Evolutionary conservation across 148 eudicot genomes (phyloP).

Genomic region (Vaccinium corymbosum): DNA sequence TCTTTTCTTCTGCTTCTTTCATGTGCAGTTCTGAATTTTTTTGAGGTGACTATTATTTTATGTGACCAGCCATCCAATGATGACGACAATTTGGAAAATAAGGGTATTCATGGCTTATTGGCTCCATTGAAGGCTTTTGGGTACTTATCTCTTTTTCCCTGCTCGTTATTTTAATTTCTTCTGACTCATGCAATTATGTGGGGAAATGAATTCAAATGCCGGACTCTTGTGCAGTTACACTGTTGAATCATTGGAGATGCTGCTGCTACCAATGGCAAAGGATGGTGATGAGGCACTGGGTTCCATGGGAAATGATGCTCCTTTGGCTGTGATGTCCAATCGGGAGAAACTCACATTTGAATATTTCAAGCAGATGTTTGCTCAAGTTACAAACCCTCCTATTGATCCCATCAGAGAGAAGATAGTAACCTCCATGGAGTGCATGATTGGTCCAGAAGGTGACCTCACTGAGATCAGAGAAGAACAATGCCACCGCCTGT

Average conservation of each 20-base stretch:
- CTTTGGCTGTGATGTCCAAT: slow-evolving; percentile 95
- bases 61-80: slow-evolving; percentile 53
- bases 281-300: slow-evolving; percentile 98
- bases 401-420: slow-evolving; percentile 97
- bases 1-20: slow-evolving; percentile 6
- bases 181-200: background rate
- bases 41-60: background rate
- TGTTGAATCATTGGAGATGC: slow-evolving; percentile 85
- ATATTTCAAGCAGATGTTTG: slow-evolving; percentile 98
- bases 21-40: slow-evolving; percentile 17
- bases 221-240: slow-evolving; percentile 60
- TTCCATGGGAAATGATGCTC: slow-evolving; percentile 99
- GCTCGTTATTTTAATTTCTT: background rate
- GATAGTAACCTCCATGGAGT: slow-evolving; percentile 95
- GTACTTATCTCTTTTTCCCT: slow-evolving; percentile 31
- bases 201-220: background rate
- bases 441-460: slow-evolving; percentile 99
- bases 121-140: slow-evolving; percentile 95
- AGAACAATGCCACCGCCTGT: slow-evolving; percentile 91
- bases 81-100: slow-evolving; percentile 69
- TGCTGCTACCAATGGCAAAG: slow-evolving; percentile 94
- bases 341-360: slow-evolving; percentile 94
- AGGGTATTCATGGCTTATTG: slow-evolving; percentile 84
- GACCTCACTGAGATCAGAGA: slow-evolving; percentile 96
- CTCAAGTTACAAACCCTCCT: slow-evolving; percentile 98